Conservation (phyloP, 257 asterid genomes). For the Gynochthodes officinalis region DNA sequence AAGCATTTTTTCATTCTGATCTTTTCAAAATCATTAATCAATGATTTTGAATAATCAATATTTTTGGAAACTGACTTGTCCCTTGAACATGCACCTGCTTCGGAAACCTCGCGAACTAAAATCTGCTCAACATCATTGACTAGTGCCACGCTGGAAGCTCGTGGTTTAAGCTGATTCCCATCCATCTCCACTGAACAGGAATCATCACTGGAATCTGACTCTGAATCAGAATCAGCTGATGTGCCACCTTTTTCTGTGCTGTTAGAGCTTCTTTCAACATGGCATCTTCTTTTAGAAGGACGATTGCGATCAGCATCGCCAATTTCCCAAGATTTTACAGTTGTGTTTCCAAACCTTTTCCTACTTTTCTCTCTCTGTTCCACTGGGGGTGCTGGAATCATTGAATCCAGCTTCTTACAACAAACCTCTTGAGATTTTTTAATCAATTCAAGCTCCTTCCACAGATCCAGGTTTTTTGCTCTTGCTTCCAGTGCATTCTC, state of each 20-base stretch:
- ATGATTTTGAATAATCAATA: constrained; percentile 40
- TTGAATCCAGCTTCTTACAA: neutral
- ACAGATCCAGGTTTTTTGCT: neutral
- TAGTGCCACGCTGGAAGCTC: neutral
- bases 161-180: neutral
- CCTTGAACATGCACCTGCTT: neutral
- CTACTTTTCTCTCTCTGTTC: constrained; percentile 28
- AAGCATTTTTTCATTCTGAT: constrained; percentile 34
- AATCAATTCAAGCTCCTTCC: neutral
- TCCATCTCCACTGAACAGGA: neutral
- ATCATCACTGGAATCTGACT: constrained; percentile 14
- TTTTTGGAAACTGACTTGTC: neutral
- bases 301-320: constrained; percentile 26
- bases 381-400: neutral
- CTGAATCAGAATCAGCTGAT: constrained; percentile 34
- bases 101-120: neutral
- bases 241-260: no score
- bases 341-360: constrained; percentile 41
- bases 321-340: constrained; percentile 50
- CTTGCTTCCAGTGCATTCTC: neutral
- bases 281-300: constrained; percentile 27
- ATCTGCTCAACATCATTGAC: neutral
- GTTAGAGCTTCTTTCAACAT: constrained; percentile 16
- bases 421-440: neutral
- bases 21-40: constrained; percentile 58